Base-by-base conservation (phyloP, 495 filamentous ascomycete species). In the Podospora australis region DNA sequence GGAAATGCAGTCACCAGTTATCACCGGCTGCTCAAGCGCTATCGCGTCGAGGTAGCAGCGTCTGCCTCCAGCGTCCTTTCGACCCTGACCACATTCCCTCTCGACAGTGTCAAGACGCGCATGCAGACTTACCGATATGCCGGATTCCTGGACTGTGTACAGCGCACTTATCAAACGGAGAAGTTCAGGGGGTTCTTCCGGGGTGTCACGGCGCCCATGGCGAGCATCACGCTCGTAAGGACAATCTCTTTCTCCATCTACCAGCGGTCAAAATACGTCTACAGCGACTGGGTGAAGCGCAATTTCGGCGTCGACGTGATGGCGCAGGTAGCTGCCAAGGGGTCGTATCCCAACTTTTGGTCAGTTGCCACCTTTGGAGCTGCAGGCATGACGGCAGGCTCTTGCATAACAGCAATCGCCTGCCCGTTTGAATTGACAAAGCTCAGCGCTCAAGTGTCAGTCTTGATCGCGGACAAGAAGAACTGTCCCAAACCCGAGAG, bases 361-460 rank as follows among this genome's bases (percentile, higher is more conserved):
- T 86, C 84, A 2, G 66, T 90, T 19, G 67, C 79, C 13, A 90
- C 84, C 39, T 94, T 90, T 62, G 84, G 82, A 39, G 77, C 78
- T 47, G 86, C 86, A 30, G 90, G 90, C 26, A 81, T 84, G 45
- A 80, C 82, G 21, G 83, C 90, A 24, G 90, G 90, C 23, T 80
- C 87, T 5, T 74, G 82, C 40, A 87, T 92, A 36, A 87, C 90
- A 19, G 74, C 85, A 29, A 80, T 96, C 64, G 87, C 90, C 45
- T 96, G 90, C 61, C 90, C 90, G 21, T 95, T 96, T 62, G 90
- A 96, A 68, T 73, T 96, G 52, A 92, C 90, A 22, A 96, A 96
- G 69, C 59, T 95, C 44, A 91, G 86, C 46, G 88, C 90, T 11
- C 90, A 96, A 63, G 72, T 92, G 9, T 90, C 90, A 0, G 82